Percentiles rank a stretch among this genome's conserved stretches.
Conservation (phyloP, 805 yeast genomes). For the Starmera quercuum region DNA sequence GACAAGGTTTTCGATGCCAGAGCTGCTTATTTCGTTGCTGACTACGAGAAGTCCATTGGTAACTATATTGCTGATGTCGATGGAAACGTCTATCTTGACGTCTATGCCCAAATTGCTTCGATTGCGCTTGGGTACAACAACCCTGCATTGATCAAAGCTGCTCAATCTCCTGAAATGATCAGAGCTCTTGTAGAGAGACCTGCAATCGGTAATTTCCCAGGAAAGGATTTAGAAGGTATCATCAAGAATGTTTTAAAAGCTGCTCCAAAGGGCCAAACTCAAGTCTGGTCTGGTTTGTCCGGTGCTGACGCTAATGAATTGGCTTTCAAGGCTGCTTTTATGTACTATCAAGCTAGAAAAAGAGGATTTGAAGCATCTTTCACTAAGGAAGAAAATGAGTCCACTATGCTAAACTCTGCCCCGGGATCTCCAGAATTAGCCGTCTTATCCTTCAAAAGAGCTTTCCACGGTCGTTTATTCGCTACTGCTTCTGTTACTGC, state of each 20-base stretch:
- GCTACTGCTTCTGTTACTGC: conserved; percentile 89
- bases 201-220: conserved; percentile 78
- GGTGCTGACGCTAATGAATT: conserved; percentile 88
- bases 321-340: conserved; percentile 84
- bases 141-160: conserved; percentile 64
- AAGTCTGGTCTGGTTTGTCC: conserved; percentile 73
- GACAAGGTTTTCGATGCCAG: conserved; percentile 61
- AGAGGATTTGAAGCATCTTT: conserved; percentile 60
- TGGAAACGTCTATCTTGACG: conserved; percentile 68
- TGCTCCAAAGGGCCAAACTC: conserved; percentile 73
- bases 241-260: conserved; percentile 36
- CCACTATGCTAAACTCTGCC: conserved; percentile 73
- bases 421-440: conserved; percentile 91
- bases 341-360: conserved; percentile 63
- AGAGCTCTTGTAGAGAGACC: conserved; percentile 77
- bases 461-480: conserved; percentile 93
- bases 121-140: conserved; percentile 83
- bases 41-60: conserved; percentile 67
- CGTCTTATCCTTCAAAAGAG: conserved; percentile 76
- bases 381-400: conserved; percentile 56
- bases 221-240: conserved; percentile 57
- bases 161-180: conserved; percentile 61
- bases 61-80: conserved; percentile 78
- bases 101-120: conserved; percentile 79
- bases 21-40: conserved; percentile 69